A percentile compares a stretch with the other conserved stretches of the same genome.
Conservation (phyloP, 192 early-diverging fungal genomes). For the Coemansia reversa region DNA sequence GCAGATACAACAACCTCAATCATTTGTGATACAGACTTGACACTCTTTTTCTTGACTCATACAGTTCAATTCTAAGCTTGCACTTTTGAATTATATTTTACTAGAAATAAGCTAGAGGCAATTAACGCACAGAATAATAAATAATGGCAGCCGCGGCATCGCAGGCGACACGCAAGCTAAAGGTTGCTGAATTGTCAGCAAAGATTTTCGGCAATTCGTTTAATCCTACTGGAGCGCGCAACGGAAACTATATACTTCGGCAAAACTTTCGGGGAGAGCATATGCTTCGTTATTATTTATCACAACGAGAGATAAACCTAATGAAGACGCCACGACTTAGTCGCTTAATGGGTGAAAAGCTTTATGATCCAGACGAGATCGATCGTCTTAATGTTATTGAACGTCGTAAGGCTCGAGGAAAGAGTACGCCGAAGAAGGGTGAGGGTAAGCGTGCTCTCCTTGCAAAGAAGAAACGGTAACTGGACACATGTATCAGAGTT, state of each 20-base stretch:
- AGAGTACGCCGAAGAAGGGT: conserved; percentile 76
- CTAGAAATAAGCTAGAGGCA: background rate
- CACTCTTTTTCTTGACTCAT: background rate
- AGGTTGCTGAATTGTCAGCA: conserved; percentile 60
- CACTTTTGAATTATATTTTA: no score
- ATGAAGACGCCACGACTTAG: conserved; percentile 28
- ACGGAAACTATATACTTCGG: conserved; percentile 72
- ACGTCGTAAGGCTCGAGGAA: conserved; percentile 67
- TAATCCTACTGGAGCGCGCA: conserved; percentile 67
- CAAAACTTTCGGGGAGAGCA: conserved; percentile 67
- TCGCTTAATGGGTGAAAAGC: conserved; percentile 31
- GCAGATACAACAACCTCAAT: no score
- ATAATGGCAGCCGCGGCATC: conserved; percentile 25
- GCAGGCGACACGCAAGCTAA: conserved; percentile 31
- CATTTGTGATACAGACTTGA: background rate
- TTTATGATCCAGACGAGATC: conserved; percentile 61
- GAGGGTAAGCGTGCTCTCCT: conserved; percentile 47
- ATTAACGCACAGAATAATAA: background rate
- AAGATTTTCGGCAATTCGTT: conserved; percentile 68
- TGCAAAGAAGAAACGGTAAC: conserved; percentile 44
- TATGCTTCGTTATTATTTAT: conserved; percentile 68
- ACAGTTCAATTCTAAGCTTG: no score
- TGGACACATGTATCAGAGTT: no score
- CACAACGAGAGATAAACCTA: conserved; percentile 41
- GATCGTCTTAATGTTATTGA: conserved; percentile 67